Evolutionary conservation across 257 asterid genomes (phyloP), one percentile per base, ranked within the genome.

Genomic region (Nicotiana paniculata): DNA sequence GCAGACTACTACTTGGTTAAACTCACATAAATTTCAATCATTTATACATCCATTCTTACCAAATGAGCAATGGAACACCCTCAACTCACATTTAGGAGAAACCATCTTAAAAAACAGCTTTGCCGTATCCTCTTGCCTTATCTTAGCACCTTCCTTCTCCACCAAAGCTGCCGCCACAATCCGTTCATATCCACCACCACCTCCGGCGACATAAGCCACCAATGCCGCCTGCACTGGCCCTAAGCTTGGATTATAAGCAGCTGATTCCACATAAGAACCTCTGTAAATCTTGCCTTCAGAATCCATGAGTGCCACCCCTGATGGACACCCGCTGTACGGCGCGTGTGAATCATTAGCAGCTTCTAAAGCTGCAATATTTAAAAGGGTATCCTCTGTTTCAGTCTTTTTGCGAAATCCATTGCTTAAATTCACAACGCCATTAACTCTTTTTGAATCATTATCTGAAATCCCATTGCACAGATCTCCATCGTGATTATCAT

Each of bases 221-320:
- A 95, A 62, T 33, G 99, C 98, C 43, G 93, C 92, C 85, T 95
- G 99, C 9, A 90, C 90, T 58, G 99, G 99, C 39, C 97, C 96
- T 6, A 95, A 74, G 72, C 96, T 95, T 46, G 98, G 99, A 81
- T 95, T 95, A 82, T 90, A 93, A 0, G 99, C 99, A 0, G 99
- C 98, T 8, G 99, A 95, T 58, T 95, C 98, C 9, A 85, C 82
- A 68, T 93, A 95, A 6, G 95, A 91, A 2, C 99, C 99, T 51
- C 63, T 88, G 70, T 90, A 90, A 59, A 93, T 86, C 55, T 87
- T 91, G 28, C 99, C 99, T 30, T 92, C 95, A 68, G 86, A 85
- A 84, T 93, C 99, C 94, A 93, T 91, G 84, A 95, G 74, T 18
- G 98, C 97, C 16, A 91, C 91, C 30, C 99, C 99, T 18, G 99